Evolutionary conservation across 106 monocot species (phyloP).

Genomic region (Dendrobium huoshanense): DNA sequence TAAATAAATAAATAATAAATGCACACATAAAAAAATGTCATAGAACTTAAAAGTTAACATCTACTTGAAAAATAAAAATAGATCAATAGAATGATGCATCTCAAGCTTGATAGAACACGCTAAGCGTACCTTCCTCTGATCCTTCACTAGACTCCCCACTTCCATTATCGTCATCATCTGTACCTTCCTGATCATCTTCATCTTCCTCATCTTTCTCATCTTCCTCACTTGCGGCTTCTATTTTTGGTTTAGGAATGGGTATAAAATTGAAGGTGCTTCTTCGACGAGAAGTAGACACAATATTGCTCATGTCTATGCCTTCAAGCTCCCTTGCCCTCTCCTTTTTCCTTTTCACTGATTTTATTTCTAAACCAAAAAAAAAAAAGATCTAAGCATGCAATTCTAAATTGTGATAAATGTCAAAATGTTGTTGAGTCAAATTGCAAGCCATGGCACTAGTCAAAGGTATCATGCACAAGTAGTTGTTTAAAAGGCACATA

Average conservation of each 20-base stretch:
- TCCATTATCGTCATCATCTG: slow-evolving; percentile 26
- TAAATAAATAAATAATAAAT: neutral
- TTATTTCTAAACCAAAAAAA: slow-evolving; percentile 48
- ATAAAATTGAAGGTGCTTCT: slow-evolving; percentile 57
- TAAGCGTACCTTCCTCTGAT: slow-evolving; percentile 42
- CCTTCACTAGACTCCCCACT: slow-evolving; percentile 38
- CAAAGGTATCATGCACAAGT: neutral
- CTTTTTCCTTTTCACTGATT: slow-evolving; percentile 72
- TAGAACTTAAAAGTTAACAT: neutral
- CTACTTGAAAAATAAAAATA: neutral
- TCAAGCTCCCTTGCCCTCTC: slow-evolving; percentile 92
- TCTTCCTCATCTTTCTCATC: slow-evolving; percentile 39
- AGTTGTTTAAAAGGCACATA: neutral
- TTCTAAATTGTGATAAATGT: neutral
- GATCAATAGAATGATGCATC: neutral
- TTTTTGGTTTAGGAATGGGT: slow-evolving; percentile 59
- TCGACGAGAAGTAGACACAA: slow-evolving; percentile 80
- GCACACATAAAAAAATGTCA: neutral
- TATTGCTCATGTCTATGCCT: slow-evolving; percentile 94
- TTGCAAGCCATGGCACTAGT: neutral
- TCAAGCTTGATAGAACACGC: neutral
- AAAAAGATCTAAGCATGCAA: neutral
- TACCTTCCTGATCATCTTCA: slow-evolving; percentile 30
- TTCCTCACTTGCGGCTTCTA: slow-evolving; percentile 42
- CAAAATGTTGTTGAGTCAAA: neutral